phyloP scores from a whole-genome alignment of 1,284 basidiomycete species.

The Ustilago xerochloae region DNA sequence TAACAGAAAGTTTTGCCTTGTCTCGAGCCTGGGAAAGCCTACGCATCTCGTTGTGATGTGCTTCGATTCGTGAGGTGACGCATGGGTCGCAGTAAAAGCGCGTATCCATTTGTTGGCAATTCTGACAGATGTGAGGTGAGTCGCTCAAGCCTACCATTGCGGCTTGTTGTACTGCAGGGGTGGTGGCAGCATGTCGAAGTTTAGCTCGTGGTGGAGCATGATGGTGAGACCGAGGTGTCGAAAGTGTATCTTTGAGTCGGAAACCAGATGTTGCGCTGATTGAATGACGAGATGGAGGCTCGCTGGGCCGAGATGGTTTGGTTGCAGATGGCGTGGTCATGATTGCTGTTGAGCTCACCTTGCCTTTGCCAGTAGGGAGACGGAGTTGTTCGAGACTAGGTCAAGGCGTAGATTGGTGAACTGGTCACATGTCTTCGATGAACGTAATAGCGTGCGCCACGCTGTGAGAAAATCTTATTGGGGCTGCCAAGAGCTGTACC shows the following conservation, averaged over 20 bases:
- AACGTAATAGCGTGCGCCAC: neutral
- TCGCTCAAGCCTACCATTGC: neutral
- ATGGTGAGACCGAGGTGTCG: slow-evolving; percentile 1
- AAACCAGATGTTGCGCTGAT: slow-evolving; percentile 10
- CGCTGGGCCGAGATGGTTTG: slow-evolving; percentile 12
- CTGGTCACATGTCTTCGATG: slow-evolving; percentile 15
- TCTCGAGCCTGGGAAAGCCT: slow-evolving; percentile 35
- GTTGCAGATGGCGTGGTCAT: slow-evolving; percentile 12
- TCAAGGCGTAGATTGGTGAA: neutral
- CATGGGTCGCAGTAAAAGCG: slow-evolving; percentile 52
- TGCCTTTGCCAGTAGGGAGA: neutral
- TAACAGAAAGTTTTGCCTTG: slow-evolving; percentile 22
- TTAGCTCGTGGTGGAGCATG: slow-evolving; percentile 13
- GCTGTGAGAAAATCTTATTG: neutral
- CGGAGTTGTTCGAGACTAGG: neutral
- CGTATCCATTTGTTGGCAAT: slow-evolving; percentile 42
- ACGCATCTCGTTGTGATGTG: slow-evolving; percentile 37
- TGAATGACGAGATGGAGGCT: slow-evolving; percentile 28
- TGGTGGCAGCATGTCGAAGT: slow-evolving; percentile 22
- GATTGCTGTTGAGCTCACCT: neutral
- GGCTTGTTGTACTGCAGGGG: neutral
- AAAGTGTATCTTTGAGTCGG: neutral
- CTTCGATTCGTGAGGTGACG: slow-evolving; percentile 30
- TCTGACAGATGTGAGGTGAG: slow-evolving; percentile 21
- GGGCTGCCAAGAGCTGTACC: too few species aligned